Base-by-base conservation (phyloP, 805 yeast species). In the Peterozyma xylosa region DNA sequence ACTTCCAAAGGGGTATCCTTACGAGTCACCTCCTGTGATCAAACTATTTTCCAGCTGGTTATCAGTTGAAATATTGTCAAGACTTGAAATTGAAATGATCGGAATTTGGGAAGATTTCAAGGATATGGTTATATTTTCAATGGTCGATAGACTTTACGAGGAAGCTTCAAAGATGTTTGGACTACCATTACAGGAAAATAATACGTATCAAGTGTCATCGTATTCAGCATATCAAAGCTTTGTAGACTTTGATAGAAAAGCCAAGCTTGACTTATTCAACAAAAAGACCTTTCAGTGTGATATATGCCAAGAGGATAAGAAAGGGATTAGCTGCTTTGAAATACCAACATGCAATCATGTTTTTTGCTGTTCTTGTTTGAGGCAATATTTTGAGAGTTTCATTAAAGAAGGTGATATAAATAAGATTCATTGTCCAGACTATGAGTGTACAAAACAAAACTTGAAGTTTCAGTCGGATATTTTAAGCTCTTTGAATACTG, bases 371-470 rank as follows among this genome's bases (percentile, higher is more conserved):
- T 38, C 47, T 1, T 80, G 86, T 48, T 55, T 75, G 3, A 46
- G 42, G 11, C 69, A 66, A 5, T 78, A 71, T 47, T 71, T 70
- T 41, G 48, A 54, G 1, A 57, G 66, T 3, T 56, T 61, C 37
- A 77, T 80, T 11, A 53, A 52, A 7, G 55, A 68, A 4, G 85
- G 82, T 3, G 74, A 72, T 33, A 64, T 76, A 4, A 67, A 67
- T 14, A 70, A 63, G 38, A 61, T 80, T 2, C 79, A 78, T 53
- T 80, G 86, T 51, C 85, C 86, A 1, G 70, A 76, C 38, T 74
- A 71, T 50, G 68, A 66, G 34, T 73, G 78, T 45, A 69, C 74
- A 3, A 63, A 57, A 43, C 33, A 34, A 10, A 49, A 46, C 27
- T 53, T 52, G 32, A 38, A 48, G 14, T 41, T 21, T 9, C 18